A percentile compares a stretch with the other conserved stretches of the same genome.
Evolutionary conservation across 768 basidiomycete genomes (phyloP).

Genomic region (Panellus pusillus): DNA sequence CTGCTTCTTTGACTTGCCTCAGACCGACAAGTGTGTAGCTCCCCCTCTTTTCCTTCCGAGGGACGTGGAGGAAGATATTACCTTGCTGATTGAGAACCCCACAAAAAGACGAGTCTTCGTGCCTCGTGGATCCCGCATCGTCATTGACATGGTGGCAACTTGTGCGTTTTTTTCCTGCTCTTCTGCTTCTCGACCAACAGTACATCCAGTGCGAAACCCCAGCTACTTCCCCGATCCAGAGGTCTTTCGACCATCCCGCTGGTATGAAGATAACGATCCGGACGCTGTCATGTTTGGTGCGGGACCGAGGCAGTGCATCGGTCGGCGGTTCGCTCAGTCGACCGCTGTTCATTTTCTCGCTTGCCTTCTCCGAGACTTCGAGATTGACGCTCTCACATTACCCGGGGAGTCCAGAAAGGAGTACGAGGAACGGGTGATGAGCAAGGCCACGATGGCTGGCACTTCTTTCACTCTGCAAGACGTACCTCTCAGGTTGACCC

Average conservation of each 20-base stretch:
- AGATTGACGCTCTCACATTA: constrained; percentile 21
- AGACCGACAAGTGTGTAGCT: constrained; percentile 7
- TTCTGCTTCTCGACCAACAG: not conserved
- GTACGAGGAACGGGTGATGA: constrained; percentile 25
- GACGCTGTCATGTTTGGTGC: constrained; percentile 25
- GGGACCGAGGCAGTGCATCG: constrained; percentile 32
- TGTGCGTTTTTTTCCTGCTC: constrained; percentile 17
- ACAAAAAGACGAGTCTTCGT: constrained; percentile 15
- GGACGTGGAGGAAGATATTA: constrained; percentile 13
- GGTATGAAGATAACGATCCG: constrained; percentile 23
- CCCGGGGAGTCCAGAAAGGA: constrained; percentile 25
- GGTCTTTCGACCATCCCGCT: constrained; percentile 28
- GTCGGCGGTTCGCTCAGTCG: constrained; percentile 30
- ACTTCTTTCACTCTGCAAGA: constrained; percentile 20
- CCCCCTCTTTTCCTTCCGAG: constrained; percentile 18
- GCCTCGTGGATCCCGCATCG: constrained; percentile 18
- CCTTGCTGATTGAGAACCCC: constrained; percentile 10
- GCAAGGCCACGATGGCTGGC: constrained; percentile 13
- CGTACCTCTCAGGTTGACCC: constrained; percentile 18
- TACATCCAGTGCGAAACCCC: constrained; percentile 24
- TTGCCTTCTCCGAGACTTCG: constrained; percentile 29
- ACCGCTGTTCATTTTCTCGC: constrained; percentile 28
- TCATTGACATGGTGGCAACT: constrained; percentile 28
- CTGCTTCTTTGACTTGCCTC: not conserved
- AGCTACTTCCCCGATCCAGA: constrained; percentile 27